A percentile compares a stretch with the other conserved stretches of the same genome.
Evolutionary conservation across 78 protist species (phyloP).

Genomic region (Dictyostelium intermedium): DNA sequence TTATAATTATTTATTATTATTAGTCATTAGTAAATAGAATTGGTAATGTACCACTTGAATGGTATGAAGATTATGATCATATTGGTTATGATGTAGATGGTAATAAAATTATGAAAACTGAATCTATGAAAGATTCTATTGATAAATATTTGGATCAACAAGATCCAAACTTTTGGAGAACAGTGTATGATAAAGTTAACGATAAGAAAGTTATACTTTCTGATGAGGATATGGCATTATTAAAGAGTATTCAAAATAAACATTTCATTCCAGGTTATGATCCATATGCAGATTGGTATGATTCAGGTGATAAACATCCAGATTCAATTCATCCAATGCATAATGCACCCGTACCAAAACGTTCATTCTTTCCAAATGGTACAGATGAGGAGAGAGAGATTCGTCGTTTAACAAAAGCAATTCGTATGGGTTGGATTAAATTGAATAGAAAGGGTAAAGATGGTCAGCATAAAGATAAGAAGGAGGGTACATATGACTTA

Average conservation of each 20-base stretch:
- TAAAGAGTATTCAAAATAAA: slow-evolving; percentile 82
- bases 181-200: slow-evolving; percentile 87
- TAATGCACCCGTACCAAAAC: slow-evolving; percentile 86
- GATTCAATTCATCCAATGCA: slow-evolving; percentile 80
- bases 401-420: slow-evolving; percentile 28
- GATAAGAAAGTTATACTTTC: slow-evolving; percentile 85
- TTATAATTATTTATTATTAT: not conserved
- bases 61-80: slow-evolving; percentile 97
- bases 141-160: slow-evolving; percentile 83
- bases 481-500: slow-evolving; percentile 22
- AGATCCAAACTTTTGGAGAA: slow-evolving; percentile 85
- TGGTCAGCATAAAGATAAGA: not conserved
- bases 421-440: slow-evolving; percentile 71
- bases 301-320: slow-evolving; percentile 55
- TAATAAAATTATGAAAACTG: slow-evolving; percentile 85
- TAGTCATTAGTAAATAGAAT: slow-evolving; percentile 83
- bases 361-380: slow-evolving; percentile 87
- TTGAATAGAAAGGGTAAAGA: not conserved
- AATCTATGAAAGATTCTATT: slow-evolving; percentile 76
- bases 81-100: slow-evolving; percentile 98
- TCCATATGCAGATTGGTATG: slow-evolving; percentile 57
- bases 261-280: slow-evolving; percentile 31
- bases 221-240: slow-evolving; percentile 86
- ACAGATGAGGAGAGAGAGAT: slow-evolving; percentile 84
- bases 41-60: slow-evolving; percentile 96